phyloP scores from a whole-genome alignment of 2,329 filamentous ascomycete genomes.

The Bimuria novae-zelandiae region DNA sequence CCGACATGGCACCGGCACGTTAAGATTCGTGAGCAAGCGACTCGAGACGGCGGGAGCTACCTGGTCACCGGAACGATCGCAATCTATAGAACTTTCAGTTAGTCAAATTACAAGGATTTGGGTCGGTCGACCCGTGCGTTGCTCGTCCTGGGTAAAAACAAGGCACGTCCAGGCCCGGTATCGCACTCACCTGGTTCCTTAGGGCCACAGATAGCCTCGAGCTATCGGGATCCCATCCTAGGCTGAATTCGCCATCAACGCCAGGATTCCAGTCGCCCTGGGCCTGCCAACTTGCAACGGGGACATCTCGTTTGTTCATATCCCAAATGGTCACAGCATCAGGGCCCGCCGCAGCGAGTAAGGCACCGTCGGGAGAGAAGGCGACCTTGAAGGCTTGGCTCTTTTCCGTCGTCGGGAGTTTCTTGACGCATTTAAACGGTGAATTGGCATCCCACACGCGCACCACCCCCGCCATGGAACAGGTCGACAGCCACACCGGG shows the following conservation, averaged over 20 bases:
- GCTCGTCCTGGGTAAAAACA: neutral
- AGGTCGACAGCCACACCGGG: constrained; percentile 45
- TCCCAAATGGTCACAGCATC: constrained; percentile 54
- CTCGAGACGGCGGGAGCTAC: constrained; percentile 17
- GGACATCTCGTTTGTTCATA: constrained; percentile 38
- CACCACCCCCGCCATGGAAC: constrained; percentile 47
- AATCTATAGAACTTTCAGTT: constrained; percentile 27
- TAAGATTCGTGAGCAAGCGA: neutral
- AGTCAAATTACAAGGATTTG: neutral
- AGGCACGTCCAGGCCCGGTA: too few relatives aligned
- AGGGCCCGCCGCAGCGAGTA: constrained; percentile 51
- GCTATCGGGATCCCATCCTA: constrained; percentile 47
- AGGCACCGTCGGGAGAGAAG: constrained; percentile 50
- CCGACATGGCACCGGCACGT: neutral
- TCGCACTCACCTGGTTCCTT: constrained; percentile 41
- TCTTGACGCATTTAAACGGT: constrained; percentile 39
- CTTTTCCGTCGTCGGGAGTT: constrained; percentile 36
- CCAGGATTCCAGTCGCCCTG: constrained; percentile 37
- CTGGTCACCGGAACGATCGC: constrained; percentile 39
- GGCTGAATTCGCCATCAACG: constrained; percentile 40
- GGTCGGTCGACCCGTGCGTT: neutral
- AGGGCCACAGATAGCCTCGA: constrained; percentile 44
- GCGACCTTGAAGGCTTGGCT: constrained; percentile 47
- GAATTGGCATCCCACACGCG: constrained; percentile 49
- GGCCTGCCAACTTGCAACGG: constrained; percentile 43